Base-by-base conservation (phyloP, 2,329 filamentous ascomycete species). In the Colletotrichum navitas region DNA sequence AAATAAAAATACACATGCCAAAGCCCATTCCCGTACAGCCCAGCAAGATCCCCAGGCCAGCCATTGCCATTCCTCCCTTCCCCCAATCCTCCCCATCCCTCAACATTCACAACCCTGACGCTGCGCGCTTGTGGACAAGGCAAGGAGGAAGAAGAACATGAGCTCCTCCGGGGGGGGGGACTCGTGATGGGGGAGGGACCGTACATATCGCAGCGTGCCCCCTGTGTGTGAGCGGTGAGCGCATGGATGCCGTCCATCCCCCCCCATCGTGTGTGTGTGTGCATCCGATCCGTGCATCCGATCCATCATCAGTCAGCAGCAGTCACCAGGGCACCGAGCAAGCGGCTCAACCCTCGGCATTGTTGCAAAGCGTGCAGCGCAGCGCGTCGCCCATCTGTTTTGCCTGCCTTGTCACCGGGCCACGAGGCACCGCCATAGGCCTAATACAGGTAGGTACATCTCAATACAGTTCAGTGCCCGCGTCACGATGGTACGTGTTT, bases 231-330 rank as follows among this genome's bases (percentile, higher is more conserved):
- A 32, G 56, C 63, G 58, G 68, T 71, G 68, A 63, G 58, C 68
- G 68, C 68, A 71, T 67, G 63, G 63, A 62, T 63, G 29, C 47
- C 45, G 54, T 52, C 51, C 11, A 12, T 36, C 24, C 18, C 26
- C 16, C 36, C 26, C 16, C 2, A 29, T 18, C 49, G 32, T n/a
- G 10, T 32, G 32, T 34, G 32, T 7, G 32, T 34, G 32, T 34
- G 29, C 29, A 4, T 29, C 29, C 29, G 29, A 29, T 29, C 8
- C 8, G 5, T n/a, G 51, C 16, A 34, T 54, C 66, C 34, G 47
- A 32, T 60, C 54, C 43, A 56, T 55, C 67, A 66, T 65, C 63
- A 67, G 63, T 61, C 60, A 29, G 45, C 32, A 51, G 60, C n/a
- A 26, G 58, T 41, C 66, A 63, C 43, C 49, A 52, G 26, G 49